Evolutionary conservation across 129 eudicot species (phyloP), one percentile per base, ranked within the genome.

Genomic region (Artemisia argyi): DNA sequence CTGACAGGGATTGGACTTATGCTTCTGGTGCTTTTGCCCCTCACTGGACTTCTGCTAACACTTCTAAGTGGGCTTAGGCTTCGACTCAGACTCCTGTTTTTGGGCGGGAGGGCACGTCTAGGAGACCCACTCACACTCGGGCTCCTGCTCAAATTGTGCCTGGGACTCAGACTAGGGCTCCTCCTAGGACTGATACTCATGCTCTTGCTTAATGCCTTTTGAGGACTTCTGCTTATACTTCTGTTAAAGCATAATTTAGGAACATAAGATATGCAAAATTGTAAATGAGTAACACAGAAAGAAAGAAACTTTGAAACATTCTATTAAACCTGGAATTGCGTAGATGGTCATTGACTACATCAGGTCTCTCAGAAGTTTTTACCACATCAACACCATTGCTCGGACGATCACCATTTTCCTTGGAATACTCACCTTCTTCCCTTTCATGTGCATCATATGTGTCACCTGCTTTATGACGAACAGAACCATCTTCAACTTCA

Each of bases 121-220:
- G 96, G 98, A 73, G 86, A 78, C 63, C 82, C 62, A 63, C 90
- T 83, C 13, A 74, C 83, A 90, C 89, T 83, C 5, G 68, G 91
- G 68, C 92, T 86, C 69, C 87, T 79, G 66, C 85, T 85, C 59
- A 74, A 50, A 56, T 73, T 78, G 32, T 61, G 83, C 15, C 80
- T 86, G 0, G 90, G 86, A 75, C 81, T 77, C 58, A 70, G 44
- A 62, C 82, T 78, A 1, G 74, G 82, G 80, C 92, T 88, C 87
- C 87, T 83, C 71, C 39, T 78, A 17, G 97, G 98, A 68, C 97
- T 94, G 60, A 94, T 83, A 69, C 98, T 92, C 89, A 85, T 83
- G 83, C 98, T 94, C 96, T 81, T 87, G 75, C 95, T 88, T 85
- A 72, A 65, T 42, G 70, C 69, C 82, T 81, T 88, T 83, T 73